These are phyloP conservation scores for Leavenworthia alabamica DNA, from an alignment of 345 rosid genomes.

Conservation along the genomic window DNA sequence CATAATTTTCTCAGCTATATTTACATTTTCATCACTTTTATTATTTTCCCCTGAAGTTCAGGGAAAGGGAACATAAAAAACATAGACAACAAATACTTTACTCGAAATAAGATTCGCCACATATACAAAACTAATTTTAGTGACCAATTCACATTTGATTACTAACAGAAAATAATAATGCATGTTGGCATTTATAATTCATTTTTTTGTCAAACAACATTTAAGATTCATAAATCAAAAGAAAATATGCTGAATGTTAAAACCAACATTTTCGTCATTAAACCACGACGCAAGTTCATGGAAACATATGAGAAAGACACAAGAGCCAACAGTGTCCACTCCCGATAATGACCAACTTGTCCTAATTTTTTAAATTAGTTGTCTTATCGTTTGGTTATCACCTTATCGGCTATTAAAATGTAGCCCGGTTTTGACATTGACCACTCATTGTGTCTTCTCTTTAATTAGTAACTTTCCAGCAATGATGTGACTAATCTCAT, in stretches of 20 bases:
- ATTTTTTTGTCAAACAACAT: too few relatives aligned
- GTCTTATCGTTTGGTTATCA: neutral
- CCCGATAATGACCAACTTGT: conserved; percentile 1
- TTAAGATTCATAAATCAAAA: neutral
- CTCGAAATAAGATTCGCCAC: neutral
- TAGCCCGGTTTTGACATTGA: conserved; percentile 11
- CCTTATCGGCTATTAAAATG: neutral
- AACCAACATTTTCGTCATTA: neutral
- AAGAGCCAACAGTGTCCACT: conserved; percentile 3
- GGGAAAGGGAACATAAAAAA: too few relatives aligned
- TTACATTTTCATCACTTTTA: too few relatives aligned
- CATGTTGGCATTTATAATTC: neutral
- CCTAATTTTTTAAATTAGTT: neutral
- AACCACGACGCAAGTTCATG: neutral
- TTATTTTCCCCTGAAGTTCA: too few relatives aligned
- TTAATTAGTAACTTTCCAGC: conserved; percentile 14
- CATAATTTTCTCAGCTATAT: too few relatives aligned
- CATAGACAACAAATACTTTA: too few relatives aligned
- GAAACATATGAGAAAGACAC: too few relatives aligned
- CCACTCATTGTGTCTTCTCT: conserved; percentile 16
- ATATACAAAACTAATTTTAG: neutral
- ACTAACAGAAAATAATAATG: neutral
- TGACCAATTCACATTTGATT: too few relatives aligned
- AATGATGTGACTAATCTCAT: conserved; percentile 12
- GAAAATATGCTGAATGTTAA: neutral